Base-by-base conservation (phyloP, 805 yeast genomes). In the Starmera caribaea region DNA sequence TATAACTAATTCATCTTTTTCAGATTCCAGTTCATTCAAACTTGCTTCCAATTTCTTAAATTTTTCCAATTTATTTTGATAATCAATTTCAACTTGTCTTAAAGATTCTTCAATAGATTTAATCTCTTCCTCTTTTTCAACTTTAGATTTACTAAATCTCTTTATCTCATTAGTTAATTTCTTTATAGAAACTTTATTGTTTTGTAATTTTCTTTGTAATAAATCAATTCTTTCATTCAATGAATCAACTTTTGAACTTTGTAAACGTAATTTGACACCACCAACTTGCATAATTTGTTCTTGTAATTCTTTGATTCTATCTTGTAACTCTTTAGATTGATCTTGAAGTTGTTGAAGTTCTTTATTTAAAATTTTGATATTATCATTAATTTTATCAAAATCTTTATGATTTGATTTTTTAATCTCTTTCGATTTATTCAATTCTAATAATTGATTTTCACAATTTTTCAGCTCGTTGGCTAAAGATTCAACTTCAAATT, bases 231-330 rank as follows among this genome's bases (percentile, higher is more conserved):
- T 73, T 49, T 82, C 84, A 34, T 68, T 65, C 29, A 82, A 66
- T 2, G 94, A 81, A 49, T 79, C 88, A 8, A 92, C 96, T 52
- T 78, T 82, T 1, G 94, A 74, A 44, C 77, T 81, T 51, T 88
- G 96, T 44, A 83, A 58, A 41, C 85, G 76, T 46, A 92, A 66
- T 45, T 78, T 78, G 8, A 84, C 80, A 44, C 99, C 99, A 39
- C 99, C 99, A 39, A 86, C 81, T 37, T 83, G 80, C 84, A 89
- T 76, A 32, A 92, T 86, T 53, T 79, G 72, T 41, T 80, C 84
- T 48, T 87, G 89, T 3, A 89, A 61, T 0, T 49, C 66, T 11
- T 69, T 66, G 32, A 92, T 82, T 41, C 73, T 66, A 7, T 58
- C 52, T 54, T 76, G 85, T 33, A 74, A 58, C 28, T 71, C 76